Base-by-base conservation (phyloP, 2,329 filamentous ascomycete genomes). In the Leptographium procerum region DNA sequence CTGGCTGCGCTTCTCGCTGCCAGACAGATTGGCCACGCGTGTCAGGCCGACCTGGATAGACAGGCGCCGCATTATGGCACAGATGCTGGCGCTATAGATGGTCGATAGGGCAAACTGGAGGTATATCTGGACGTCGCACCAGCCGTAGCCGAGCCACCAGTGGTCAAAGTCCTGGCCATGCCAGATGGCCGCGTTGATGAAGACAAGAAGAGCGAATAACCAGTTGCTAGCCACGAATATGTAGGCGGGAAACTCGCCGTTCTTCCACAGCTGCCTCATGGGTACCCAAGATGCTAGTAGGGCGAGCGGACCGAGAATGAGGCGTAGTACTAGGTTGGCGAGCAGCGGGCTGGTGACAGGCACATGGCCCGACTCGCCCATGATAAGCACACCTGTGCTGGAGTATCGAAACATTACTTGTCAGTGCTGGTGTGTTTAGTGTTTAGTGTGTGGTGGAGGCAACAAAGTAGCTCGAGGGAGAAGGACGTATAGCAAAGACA, bases 21-120 rank as follows among this genome's bases (percentile, higher is more conserved):
- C 62, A 1, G 71, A 73, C 7, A 76, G 67, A 6, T 70, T 69
- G 54, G 70, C 69, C 28, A 72, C 74, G 2, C 77, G 70, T 56
- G 73, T 62, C 29, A 79, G 65, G 34, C 72, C 73, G 57, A 84
- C 73, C 64, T 80, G 78, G 43, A 71, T 66, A 16, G 80, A 73
- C 11, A 84, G 72, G 51, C 80, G 77, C 16, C 75, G 74, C 73
- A 83, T 78, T 59, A 82, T 76, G 65, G 78, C 76, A 55, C 82
- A 75, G 51, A 82, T 70, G 40, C 76, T 75, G n/a, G 76, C 75
- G 47, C 72, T 72, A 65, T 75, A 83, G 48, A 78, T 64, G 1
- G 74, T 74, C 47, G 73, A 65, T 29, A 75, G 59, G 4, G 71
- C 67, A n/a, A 64, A 68, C 24, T 56, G 53, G 10, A 71, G 52